These are phyloP conservation scores for Haplosporangium sp. DNA, from an alignment of 371 early-diverging fungal genomes.

Conservation along the genomic window DNA sequence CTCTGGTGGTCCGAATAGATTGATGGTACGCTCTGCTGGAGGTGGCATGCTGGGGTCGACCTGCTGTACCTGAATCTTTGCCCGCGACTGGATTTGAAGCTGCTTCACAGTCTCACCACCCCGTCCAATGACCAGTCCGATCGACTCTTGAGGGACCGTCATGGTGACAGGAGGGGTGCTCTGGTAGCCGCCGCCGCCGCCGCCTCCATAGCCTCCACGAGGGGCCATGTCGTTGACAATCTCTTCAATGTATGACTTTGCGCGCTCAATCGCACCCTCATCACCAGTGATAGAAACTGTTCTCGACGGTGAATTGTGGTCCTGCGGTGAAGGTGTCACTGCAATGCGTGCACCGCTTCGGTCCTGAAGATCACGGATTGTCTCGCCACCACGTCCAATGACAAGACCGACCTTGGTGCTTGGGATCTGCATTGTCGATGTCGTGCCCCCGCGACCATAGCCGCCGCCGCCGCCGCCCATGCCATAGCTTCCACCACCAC, in stretches of 20 bases:
- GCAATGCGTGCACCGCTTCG: slow-evolving; percentile 85
- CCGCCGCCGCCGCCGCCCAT: slow-evolving; percentile 57
- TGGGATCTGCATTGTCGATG: slow-evolving; percentile 69
- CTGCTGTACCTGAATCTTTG: slow-evolving; percentile 81
- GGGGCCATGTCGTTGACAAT: slow-evolving; percentile 67
- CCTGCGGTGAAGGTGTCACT: slow-evolving; percentile 78
- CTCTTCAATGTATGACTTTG: slow-evolving; percentile 82
- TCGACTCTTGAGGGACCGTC: slow-evolving; percentile 76
- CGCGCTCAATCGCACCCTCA: slow-evolving; percentile 75
- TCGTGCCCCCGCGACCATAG: slow-evolving; percentile 49
- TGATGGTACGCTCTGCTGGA: slow-evolving; percentile 54
- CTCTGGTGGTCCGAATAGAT: slow-evolving; percentile 61
- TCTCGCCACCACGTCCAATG: slow-evolving; percentile 92
- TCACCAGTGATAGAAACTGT: slow-evolving; percentile 79
- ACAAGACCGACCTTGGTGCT: slow-evolving; percentile 84
- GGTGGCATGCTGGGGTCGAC: slow-evolving; percentile 57
- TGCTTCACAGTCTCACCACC: slow-evolving; percentile 90
- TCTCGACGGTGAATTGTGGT: slow-evolving; percentile 65
- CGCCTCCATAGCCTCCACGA: slow-evolving; percentile 26
- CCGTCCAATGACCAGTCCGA: slow-evolving; percentile 86
- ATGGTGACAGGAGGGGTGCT: slow-evolving; percentile 61
- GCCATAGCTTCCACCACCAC: slow-evolving; percentile 59
- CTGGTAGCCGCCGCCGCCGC: slow-evolving; percentile 37
- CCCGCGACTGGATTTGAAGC: slow-evolving; percentile 85
- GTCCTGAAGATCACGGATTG: slow-evolving; percentile 85